phyloP scores from a whole-genome alignment of 441 rosid genomes.

The Isatis lusitanica region DNA sequence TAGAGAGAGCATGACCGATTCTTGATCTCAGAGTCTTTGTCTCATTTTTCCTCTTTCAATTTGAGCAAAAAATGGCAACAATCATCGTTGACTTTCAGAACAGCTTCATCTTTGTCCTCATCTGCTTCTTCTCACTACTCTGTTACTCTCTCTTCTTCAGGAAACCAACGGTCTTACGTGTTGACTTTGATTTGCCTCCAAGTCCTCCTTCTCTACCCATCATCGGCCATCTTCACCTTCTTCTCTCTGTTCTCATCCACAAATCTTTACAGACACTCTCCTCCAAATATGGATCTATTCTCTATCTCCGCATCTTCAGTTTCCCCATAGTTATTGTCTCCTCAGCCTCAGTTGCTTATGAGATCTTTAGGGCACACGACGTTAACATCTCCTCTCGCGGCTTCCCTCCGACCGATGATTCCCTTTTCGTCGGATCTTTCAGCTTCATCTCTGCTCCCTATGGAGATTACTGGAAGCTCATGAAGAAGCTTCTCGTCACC shows the following conservation, averaged over 20 bases:
- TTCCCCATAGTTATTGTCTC: background rate
- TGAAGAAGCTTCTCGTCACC: background rate
- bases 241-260: background rate
- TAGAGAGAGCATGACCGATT: background rate
- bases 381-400: background rate
- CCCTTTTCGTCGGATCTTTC: background rate
- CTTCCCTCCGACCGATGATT: background rate
- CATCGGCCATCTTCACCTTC: slow-evolving; percentile 9
- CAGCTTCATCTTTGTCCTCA: background rate
- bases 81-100: background rate
- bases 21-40: background rate
- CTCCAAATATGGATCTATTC: background rate
- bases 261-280: slow-evolving; percentile 4
- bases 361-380: slow-evolving; percentile 1
- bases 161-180: background rate
- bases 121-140: background rate
- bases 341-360: background rate
- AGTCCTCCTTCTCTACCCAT: slow-evolving; percentile 12
- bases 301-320: background rate
- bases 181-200: background rate
- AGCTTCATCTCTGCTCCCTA: background rate
- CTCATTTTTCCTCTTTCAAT: background rate
- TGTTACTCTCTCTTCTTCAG: slow-evolving; percentile 3
- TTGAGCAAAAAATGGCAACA: background rate
- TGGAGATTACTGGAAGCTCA: slow-evolving; percentile 6